Conservation (phyloP, 768 basidiomycete species). For the Suillus ampliporus region DNA sequence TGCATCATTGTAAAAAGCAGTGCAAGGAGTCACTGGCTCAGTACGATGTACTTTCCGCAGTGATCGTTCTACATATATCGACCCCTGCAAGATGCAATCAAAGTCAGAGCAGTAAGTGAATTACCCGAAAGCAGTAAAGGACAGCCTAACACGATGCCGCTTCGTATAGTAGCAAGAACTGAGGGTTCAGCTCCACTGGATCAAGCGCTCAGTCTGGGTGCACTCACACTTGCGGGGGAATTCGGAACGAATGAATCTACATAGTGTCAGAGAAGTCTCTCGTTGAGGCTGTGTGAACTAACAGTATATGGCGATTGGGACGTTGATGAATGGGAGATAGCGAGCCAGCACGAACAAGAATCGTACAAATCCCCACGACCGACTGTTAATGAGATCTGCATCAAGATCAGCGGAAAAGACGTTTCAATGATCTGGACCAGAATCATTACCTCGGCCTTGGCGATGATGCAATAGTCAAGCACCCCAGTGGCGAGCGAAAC, state of each 20-base stretch:
- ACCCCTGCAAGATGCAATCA: constrained; percentile 8
- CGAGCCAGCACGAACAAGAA: neutral
- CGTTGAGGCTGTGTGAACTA: neutral
- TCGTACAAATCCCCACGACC: neutral
- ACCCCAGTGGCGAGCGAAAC: neutral
- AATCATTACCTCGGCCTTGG: neutral
- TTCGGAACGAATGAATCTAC: neutral
- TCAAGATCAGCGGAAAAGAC: neutral
- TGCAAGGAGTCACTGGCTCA: neutral
- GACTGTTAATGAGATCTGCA: neutral
- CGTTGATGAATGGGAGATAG: neutral
- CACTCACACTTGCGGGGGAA: neutral
- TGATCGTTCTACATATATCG: neutral
- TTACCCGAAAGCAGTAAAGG: neutral
- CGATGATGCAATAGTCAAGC: neutral
- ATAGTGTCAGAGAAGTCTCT: neutral
- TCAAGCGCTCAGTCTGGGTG: neutral
- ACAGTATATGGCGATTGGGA: constrained; percentile 1
- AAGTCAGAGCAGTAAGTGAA: neutral
- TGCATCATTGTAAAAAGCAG: neutral
- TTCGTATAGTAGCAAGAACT: constrained; percentile 4
- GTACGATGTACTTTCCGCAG: neutral
- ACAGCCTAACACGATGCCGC: constrained; percentile 3
- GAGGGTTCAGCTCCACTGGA: neutral
- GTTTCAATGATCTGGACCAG: neutral